Evolutionary conservation across 495 filamentous ascomycete genomes (phyloP), one percentile per base, ranked within the genome.

Genomic region (Mycothermus thermophilus): DNA sequence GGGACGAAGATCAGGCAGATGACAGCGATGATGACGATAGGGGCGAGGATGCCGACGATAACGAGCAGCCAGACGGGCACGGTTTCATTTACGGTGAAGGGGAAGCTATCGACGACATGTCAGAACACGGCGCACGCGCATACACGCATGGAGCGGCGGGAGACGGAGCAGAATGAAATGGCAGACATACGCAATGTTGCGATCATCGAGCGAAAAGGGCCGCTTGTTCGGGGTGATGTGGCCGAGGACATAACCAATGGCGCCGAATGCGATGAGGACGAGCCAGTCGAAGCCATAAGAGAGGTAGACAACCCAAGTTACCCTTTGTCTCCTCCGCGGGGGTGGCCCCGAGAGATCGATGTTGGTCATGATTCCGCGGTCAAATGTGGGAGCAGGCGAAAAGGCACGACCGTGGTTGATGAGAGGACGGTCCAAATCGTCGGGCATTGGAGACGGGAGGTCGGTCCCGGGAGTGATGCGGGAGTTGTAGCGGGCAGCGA

Each of bases 1-100:
- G 69, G 69, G 4, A 73, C 66, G 35, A 92, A 69, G 25, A 83
- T 51, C 24, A 93, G 58, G 4, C 77, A 78, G 54, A 84, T 79
- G 49, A 83, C 27, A 34, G 73, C 60, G 43, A 93, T 80, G 36
- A 83, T 66, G 36, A 59, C 54, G 23, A 77, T 58, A 1, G 84
- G 84, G 21, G 65, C 67, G 2, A 63, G 47, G 14, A 72, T 63
- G 33, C 63, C 65, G 44, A 78, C 65, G 20, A 76, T 45, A 13
- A 74, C 55, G 9, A 77, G 67, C 14, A 71, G 47, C 28, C 55
- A 46, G 10, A 78, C 73, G 0, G 74, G 69, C 14, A 92, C 73
- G 9, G 79, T 80, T 54, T 92, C 83, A 16, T 81, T 62, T 1
- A 62, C 67, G 38, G 79, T 78, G 44, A 72, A 84, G 8, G 83